A percentile compares a stretch with the other conserved stretches of the same genome.
Evolutionary conservation across 148 eudicot genomes (phyloP).

Genomic region (Beta vulgaris): DNA sequence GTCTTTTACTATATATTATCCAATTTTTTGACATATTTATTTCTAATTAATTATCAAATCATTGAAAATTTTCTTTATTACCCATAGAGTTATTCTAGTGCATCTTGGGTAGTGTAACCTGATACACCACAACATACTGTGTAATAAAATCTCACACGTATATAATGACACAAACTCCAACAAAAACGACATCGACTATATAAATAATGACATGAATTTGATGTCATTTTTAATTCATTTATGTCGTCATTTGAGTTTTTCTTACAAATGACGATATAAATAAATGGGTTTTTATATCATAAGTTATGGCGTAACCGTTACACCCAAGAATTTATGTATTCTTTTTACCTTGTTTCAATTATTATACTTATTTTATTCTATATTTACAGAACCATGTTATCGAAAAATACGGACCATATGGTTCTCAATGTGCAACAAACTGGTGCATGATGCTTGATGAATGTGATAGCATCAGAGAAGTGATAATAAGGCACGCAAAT

Average conservation of each 20-base stretch:
- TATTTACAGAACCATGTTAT: neutral
- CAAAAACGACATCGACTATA: no score
- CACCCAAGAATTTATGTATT: neutral
- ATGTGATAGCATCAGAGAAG: constrained; percentile 1
- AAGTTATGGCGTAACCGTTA: no score
- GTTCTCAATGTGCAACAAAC: constrained; percentile 10
- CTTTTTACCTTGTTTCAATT: neutral
- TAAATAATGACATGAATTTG: no score
- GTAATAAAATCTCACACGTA: no score
- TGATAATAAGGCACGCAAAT: neutral
- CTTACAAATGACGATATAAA: no score
- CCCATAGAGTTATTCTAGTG: no score
- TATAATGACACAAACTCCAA: no score
- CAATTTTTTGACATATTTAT: neutral
- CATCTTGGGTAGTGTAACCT: no score
- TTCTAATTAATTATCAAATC: neutral
- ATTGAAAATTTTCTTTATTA: neutral
- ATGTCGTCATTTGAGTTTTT: no score
- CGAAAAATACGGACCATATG: constrained; percentile 19
- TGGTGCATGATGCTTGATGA: neutral
- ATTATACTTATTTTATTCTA: neutral
- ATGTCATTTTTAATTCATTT: no score
- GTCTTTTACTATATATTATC: neutral
- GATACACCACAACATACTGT: no score
- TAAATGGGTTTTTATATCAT: no score